Percentiles rank a stretch among this genome's conserved stretches.
Evolutionary conservation across 1,284 basidiomycete genomes (phyloP).

Genomic region (Schizophyllum commune): DNA sequence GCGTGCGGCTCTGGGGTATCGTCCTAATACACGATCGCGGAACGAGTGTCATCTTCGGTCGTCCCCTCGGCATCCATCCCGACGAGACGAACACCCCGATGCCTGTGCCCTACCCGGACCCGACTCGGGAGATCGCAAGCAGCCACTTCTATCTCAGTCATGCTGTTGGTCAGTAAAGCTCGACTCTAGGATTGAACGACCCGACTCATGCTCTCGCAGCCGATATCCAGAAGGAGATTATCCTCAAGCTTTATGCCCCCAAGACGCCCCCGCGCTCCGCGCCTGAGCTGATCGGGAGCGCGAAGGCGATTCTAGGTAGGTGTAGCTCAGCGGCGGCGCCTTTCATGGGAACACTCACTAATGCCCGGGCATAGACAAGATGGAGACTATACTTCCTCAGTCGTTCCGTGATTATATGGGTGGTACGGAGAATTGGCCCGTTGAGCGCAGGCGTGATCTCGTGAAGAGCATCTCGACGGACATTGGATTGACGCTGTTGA

Average conservation of each 20-base stretch:
- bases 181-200: slow-evolving; percentile 58
- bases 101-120: slow-evolving; percentile 23
- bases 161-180: slow-evolving; percentile 5
- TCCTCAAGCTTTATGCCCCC: slow-evolving; percentile 73
- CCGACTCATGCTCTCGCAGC: slow-evolving; percentile 59
- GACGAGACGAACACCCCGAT: slow-evolving; percentile 71
- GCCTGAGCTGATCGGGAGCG: background rate
- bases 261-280: slow-evolving; percentile 33
- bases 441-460: slow-evolving; percentile 54
- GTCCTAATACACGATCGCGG: slow-evolving; percentile 78
- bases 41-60: slow-evolving; percentile 74
- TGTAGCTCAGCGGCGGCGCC: background rate
- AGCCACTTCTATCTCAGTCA: slow-evolving; percentile 13
- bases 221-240: slow-evolving; percentile 78
- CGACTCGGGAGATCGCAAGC: background rate
- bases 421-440: slow-evolving; percentile 63
- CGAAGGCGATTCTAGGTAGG: background rate
- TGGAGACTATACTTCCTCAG: background rate
- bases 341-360: background rate
- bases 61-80: slow-evolving; percentile 73
- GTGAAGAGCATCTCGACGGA: slow-evolving; percentile 70
- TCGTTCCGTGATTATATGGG: slow-evolving; percentile 44
- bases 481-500: slow-evolving; percentile 70
- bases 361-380: background rate
- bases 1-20: slow-evolving; percentile 74